These are phyloP conservation scores for Pyricularia sp. DNA, from an alignment of 2,329 filamentous ascomycete species.

Conservation along the genomic window DNA sequence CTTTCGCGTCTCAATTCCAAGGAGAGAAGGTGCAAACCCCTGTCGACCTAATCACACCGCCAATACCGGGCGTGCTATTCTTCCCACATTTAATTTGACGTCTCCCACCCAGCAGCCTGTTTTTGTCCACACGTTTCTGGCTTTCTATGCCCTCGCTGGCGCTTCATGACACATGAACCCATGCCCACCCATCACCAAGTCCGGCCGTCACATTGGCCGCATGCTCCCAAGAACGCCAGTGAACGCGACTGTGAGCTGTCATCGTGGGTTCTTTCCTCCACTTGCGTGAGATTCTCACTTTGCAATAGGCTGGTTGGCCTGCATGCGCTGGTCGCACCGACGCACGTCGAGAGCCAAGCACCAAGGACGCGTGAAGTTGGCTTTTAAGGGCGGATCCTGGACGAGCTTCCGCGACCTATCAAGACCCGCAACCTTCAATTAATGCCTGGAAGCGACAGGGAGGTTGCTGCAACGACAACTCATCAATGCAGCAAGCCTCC, in stretches of 20 bases:
- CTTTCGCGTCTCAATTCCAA: background rate
- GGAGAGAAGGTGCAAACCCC: background rate
- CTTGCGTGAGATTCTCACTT: slow-evolving; percentile 17
- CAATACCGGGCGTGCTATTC: background rate
- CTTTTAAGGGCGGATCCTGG: slow-evolving; percentile 22
- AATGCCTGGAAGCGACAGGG: background rate
- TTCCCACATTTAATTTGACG: slow-evolving; percentile 3
- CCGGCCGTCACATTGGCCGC: slow-evolving; percentile 36
- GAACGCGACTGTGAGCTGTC: slow-evolving; percentile 32
- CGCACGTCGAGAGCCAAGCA: slow-evolving; percentile 13
- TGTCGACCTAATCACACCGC: background rate
- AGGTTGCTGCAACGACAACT: slow-evolving; percentile 22
- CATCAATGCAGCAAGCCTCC: slow-evolving; percentile 26
- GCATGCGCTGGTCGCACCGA: slow-evolving; percentile 18
- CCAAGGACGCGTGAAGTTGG: background rate
- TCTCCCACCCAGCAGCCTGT: slow-evolving; percentile 10
- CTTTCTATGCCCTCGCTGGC: background rate
- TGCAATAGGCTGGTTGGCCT: slow-evolving; percentile 25
- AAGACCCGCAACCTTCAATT: background rate
- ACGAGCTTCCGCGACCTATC: slow-evolving; percentile 32
- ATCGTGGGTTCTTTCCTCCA: slow-evolving; percentile 11
- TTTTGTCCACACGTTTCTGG: slow-evolving; percentile 5
- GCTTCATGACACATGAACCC: slow-evolving; percentile 1
- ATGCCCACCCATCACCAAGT: background rate
- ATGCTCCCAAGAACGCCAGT: slow-evolving; percentile 5